A percentile compares a stretch with the other conserved stretches of the same genome.
phyloP scores from a whole-genome alignment of 495 filamentous ascomycete genomes.

The Neurospora sublineolata region DNA sequence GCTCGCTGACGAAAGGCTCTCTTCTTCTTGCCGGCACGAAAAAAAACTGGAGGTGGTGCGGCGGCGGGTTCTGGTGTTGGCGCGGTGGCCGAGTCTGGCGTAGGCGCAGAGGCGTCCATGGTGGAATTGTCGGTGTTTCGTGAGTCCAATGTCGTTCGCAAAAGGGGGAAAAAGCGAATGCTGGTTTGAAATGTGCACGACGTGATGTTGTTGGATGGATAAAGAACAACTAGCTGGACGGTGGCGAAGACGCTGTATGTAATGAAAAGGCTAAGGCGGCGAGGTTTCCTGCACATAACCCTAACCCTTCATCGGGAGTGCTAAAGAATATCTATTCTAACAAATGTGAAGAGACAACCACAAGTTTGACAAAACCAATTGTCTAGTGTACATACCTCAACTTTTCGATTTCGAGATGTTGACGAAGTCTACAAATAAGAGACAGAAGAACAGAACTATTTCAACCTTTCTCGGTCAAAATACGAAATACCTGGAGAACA shows the following conservation, averaged over 20 bases:
- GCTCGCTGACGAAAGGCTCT: slow-evolving; percentile 59
- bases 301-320: not conserved
- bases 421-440: no score
- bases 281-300: not conserved
- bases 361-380: not conserved
- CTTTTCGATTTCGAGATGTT: no score
- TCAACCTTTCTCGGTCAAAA: not conserved
- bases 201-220: not conserved
- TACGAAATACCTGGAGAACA: not conserved
- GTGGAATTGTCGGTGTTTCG: not conserved
- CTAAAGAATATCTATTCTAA: not conserved
- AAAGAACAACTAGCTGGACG: not conserved
- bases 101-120: not conserved
- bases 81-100: slow-evolving; percentile 1
- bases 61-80: slow-evolving; percentile 7
- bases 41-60: slow-evolving; percentile 32
- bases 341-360: not conserved
- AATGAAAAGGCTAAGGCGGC: not conserved
- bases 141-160: not conserved
- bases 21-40: slow-evolving; percentile 61
- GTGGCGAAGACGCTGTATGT: not conserved
- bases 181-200: not conserved
- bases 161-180: not conserved
- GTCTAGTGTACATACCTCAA: no score
- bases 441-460: not conserved